Evolutionary conservation across 352 stramenopile species (phyloP), one percentile per base, ranked within the genome.

Genomic region (Elongisporangium prolatum): DNA sequence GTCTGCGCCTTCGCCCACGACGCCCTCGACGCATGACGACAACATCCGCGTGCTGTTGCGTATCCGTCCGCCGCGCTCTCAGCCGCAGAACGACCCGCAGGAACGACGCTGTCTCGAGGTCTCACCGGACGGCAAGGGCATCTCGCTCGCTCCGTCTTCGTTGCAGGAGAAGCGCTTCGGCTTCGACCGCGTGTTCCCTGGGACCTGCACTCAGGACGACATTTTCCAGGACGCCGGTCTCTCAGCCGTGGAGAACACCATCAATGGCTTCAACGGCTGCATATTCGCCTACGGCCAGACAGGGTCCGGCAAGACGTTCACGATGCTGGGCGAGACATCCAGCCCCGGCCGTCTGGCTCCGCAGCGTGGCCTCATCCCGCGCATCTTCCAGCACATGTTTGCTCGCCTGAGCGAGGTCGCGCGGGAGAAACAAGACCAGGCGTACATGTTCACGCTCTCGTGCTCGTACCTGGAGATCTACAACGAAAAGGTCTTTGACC

Each of bases 401-500:
- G 54, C 70, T 22, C 67, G 77, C 1, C 60, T 95, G 17, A 64
- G 71, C 48, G 71, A 74, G 17, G 34, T 84, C 3, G 69, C 77
- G 20, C 55, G 60, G 0, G 70, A 84, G 57, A 72, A 82, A n/a
- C 21, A 65, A 21, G 68, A 72, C 24, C 52, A 57, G 10, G 71
- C 80, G 16, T 48, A 88, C 28, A 67, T 86, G 54, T 89, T 86
- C 57, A 74, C 67, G 20, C 57, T 91, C 50, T 79, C 75, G 37
- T 96, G 86, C 58, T 96, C 88, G 55, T 96, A 94, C 59, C 62
- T 97, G 25, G 87, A 97, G 57, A 96, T 97, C 59, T 97, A 97
- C 69, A 96, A 97, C 61, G 88, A 97, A 44, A 93, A 95, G 65
- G 63, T 97, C 17, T 93, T 88, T 58, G 88, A 97, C 64, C 62